phyloP scores from a whole-genome alignment of 2,329 filamentous ascomycete genomes.

The Ascochyta lentis region DNA sequence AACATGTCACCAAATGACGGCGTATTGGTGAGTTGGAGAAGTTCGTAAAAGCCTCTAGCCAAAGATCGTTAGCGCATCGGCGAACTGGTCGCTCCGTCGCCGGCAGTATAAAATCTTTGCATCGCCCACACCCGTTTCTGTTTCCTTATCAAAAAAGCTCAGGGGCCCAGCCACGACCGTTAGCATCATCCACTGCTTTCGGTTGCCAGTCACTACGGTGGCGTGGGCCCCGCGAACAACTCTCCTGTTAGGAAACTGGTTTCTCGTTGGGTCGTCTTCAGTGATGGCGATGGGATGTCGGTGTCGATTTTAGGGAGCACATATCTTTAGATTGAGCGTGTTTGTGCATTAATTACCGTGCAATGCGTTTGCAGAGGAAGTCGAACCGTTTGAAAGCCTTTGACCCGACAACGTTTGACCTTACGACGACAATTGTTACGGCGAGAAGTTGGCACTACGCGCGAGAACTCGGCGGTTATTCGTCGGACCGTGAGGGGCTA shows the following conservation, averaged over 20 bases:
- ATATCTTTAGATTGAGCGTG: slow-evolving; percentile 46
- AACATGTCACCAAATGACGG: neutral
- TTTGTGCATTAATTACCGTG: neutral
- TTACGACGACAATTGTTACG: no score
- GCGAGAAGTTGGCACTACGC: no score
- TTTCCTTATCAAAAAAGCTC: slow-evolving; percentile 63
- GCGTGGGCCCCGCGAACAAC: slow-evolving; percentile 70
- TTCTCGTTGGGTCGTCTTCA: slow-evolving; percentile 72
- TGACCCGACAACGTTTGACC: no score
- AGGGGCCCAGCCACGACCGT: slow-evolving; percentile 73
- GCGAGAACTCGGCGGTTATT: no score
- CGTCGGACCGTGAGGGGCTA: no score
- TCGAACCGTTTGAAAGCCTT: neutral
- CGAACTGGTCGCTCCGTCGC: slow-evolving; percentile 9
- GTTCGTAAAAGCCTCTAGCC: neutral
- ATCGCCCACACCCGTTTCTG: slow-evolving; percentile 45
- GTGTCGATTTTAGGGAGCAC: slow-evolving; percentile 75
- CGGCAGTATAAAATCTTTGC: slow-evolving; percentile 14
- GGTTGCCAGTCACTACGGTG: slow-evolving; percentile 71
- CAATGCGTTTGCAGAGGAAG: no score
- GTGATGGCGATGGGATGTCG: slow-evolving; percentile 72
- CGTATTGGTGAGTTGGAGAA: neutral
- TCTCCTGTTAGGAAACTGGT: slow-evolving; percentile 71
- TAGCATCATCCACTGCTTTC: slow-evolving; percentile 62
- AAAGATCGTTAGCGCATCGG: slow-evolving; percentile 13